Percentiles rank a stretch among this genome's conserved stretches.
Conservation (phyloP, 75 land plant genomes). For the Isoetes taiwanensis region DNA sequence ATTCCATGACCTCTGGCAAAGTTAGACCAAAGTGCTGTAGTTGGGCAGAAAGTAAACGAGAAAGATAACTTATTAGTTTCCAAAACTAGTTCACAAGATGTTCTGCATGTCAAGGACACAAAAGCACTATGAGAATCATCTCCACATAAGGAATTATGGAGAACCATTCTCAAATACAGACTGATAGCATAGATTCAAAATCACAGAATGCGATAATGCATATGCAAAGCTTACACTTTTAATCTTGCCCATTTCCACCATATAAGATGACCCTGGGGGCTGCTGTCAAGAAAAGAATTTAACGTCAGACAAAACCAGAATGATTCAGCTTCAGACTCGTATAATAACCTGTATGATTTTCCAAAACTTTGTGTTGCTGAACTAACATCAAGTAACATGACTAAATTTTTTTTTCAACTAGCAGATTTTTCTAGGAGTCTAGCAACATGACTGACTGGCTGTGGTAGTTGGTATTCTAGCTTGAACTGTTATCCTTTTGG, state of each 20-base stretch:
- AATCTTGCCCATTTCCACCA: conserved; percentile 25
- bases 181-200: neutral
- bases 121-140: too few species aligned
- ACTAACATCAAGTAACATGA: neutral
- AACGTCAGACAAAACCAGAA: too few species aligned
- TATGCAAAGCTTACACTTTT: conserved; percentile 7
- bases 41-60: neutral
- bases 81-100: neutral
- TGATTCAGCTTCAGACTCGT: too few species aligned
- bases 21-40: conserved; percentile 9
- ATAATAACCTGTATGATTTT: too few species aligned
- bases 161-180: neutral
- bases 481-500: too few species aligned
- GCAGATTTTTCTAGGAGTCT: too few species aligned
- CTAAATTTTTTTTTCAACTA: neutral
- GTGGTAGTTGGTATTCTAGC: too few species aligned
- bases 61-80: neutral
- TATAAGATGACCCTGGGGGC: conserved; percentile 4
- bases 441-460: too few species aligned
- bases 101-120: too few species aligned
- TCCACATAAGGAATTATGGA: neutral
- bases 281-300: neutral
- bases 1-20: neutral
- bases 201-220: neutral
- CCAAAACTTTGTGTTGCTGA: neutral